A percentile compares a stretch with the other conserved stretches of the same genome.
These are phyloP conservation scores for Pestalotiopsis sp. DNA, from an alignment of 2,329 filamentous ascomycete species.

Conservation along the genomic window DNA sequence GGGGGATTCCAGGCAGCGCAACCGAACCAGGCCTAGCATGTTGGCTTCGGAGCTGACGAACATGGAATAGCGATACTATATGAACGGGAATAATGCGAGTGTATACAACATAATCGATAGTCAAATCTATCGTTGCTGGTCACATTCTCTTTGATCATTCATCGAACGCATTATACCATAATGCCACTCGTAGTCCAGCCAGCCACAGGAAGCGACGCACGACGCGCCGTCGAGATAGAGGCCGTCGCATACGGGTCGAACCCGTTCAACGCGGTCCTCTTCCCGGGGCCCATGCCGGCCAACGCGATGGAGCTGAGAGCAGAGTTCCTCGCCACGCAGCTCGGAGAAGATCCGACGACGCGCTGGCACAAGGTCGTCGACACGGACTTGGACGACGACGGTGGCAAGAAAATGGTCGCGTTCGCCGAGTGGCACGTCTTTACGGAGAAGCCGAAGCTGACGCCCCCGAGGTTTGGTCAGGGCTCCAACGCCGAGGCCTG, in stretches of 20 bases:
- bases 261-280: constrained; percentile 33
- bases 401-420: constrained; percentile 23
- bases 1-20: too few relatives aligned
- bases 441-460: constrained; percentile 21
- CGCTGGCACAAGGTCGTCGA: constrained; percentile 36
- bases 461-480: constrained; percentile 22
- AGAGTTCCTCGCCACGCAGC: constrained; percentile 21
- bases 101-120: neutral
- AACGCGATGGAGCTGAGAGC: constrained; percentile 24
- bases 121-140: neutral
- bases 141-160: neutral
- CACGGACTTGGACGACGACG: constrained; percentile 24
- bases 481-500: constrained; percentile 34
- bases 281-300: constrained; percentile 33
- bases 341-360: constrained; percentile 24
- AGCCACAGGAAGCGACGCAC: constrained; percentile 38
- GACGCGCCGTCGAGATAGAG: constrained; percentile 39
- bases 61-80: too few relatives aligned
- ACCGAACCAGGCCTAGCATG: too few relatives aligned
- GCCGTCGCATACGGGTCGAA: constrained; percentile 36
- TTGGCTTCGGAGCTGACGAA: too few relatives aligned
- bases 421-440: constrained; percentile 34
- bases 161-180: neutral
- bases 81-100: too few relatives aligned
- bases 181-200: constrained; percentile 42